phyloP scores from a whole-genome alignment of 306 rosid genomes.

The Dryas octopetala region DNA sequence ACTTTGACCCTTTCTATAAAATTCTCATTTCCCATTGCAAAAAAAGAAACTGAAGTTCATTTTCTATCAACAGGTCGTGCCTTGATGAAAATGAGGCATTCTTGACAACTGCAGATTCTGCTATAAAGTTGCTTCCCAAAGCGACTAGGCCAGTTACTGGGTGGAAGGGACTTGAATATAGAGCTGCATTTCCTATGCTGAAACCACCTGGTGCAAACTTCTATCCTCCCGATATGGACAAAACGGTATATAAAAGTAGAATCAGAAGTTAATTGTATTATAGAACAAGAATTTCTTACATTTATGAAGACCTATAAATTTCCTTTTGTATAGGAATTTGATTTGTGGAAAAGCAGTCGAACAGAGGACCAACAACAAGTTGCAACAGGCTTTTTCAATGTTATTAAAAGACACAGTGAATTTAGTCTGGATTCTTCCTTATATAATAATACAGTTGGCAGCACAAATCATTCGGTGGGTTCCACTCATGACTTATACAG shows the following conservation, averaged over 20 bases:
- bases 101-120: constrained; percentile 90
- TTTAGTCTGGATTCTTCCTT: constrained; percentile 46
- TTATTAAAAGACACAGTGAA: constrained; percentile 73
- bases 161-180: constrained; percentile 90
- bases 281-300: constrained; percentile 10
- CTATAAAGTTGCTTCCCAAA: constrained; percentile 57
- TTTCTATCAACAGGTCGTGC: constrained; percentile 58
- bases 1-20: neutral
- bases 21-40: neutral
- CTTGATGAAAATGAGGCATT: constrained; percentile 87
- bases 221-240: constrained; percentile 96
- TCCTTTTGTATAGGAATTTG: constrained; percentile 68
- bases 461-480: constrained; percentile 20
- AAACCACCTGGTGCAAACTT: constrained; percentile 93
- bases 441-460: constrained; percentile 19
- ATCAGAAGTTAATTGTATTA: constrained; percentile 20
- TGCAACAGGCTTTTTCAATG: constrained; percentile 75
- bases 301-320: constrained; percentile 22
- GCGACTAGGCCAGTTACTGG: constrained; percentile 59
- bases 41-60: neutral
- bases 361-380: constrained; percentile 55
- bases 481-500: constrained; percentile 51
- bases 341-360: constrained; percentile 71
- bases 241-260: constrained; percentile 48
- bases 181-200: constrained; percentile 70